Base-by-base conservation (phyloP, 139 green algal species). In the Micractinium conductrix region DNA sequence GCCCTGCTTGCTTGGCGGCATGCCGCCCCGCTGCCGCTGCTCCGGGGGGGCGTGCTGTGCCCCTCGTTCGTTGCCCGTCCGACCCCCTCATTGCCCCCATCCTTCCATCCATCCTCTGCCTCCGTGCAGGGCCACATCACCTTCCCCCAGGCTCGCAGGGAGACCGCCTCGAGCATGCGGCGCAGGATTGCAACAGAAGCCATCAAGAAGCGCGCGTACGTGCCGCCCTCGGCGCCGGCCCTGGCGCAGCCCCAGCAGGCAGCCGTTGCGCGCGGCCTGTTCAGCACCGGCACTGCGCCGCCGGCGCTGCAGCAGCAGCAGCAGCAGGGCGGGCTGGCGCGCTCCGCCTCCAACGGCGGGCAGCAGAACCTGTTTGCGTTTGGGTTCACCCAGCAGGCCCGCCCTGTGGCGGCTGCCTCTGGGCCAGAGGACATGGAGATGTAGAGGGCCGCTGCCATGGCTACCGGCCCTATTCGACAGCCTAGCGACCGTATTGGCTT, bases 131-230 rank as follows among this genome's bases (percentile, higher is more conserved):
- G 74, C 50, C 53, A 70, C 33, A 81, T 81, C 35, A 19, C 74
- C 7, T 81, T 81, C 33, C 21, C 30, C 67, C 84, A 35, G 48
- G 45, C 67, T 16, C 68, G 67, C 19, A 67, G 30, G 24, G 48
- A 74, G 33, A 87, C 68, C 35, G 68, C 67, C 48, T 48, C 45
- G 71, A 87, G 83, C 35, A 78, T 67, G 10, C 42, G 84, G 35
- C 67, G 84, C 53, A 88, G 81, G 63, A 78, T 78, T 35, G 84
- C 84, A 37, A 88, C 84, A 35, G 65, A 37, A 38, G 84, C 84
- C 33, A 88, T 88, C 35, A 9, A 60, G 35, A 70, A 68, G 4
- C 63, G 45, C n/a, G 24, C 33, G 9, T 88, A 88, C 60, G 26
- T 7, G 19, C 84, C 84, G n/a, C 84, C 84, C 30, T 74, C 53